Conservation (phyloP, 2,329 filamentous ascomycete species). For the Orbilia javanica region DNA sequence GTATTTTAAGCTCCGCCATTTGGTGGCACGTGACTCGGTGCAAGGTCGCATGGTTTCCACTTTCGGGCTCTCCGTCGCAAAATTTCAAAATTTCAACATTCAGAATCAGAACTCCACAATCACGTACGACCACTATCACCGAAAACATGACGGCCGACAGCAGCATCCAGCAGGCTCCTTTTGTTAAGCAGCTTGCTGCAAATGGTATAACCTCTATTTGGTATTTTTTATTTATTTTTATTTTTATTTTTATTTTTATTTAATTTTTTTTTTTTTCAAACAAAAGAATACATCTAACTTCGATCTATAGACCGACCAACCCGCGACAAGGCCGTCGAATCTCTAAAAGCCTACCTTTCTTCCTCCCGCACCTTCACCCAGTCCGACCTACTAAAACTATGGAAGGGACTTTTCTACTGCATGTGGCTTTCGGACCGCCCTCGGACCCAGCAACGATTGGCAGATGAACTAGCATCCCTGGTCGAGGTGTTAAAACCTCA, state of each 20-base stretch:
- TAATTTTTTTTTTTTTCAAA: too few species aligned
- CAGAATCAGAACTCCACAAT: not conserved
- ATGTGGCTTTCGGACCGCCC: slow-evolving; percentile 95
- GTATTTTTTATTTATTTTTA: too few species aligned
- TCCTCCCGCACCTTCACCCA: slow-evolving; percentile 71
- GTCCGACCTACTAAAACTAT: slow-evolving; percentile 85
- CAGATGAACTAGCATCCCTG: slow-evolving; percentile 78
- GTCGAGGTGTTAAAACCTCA: slow-evolving; percentile 62
- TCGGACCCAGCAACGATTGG: slow-evolving; percentile 85
- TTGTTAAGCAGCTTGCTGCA: slow-evolving; percentile 85
- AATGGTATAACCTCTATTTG: slow-evolving; percentile 73
- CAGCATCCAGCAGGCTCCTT: slow-evolving; percentile 68
- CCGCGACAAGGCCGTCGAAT: slow-evolving; percentile 80
- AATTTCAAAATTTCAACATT: slow-evolving; percentile 34
- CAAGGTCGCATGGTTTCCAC: not conserved
- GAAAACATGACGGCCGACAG: slow-evolving; percentile 46
- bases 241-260: too few species aligned
- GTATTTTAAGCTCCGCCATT: not conserved
- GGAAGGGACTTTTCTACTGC: slow-evolving; percentile 92
- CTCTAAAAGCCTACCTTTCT: slow-evolving; percentile 82
- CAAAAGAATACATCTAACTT: not conserved
- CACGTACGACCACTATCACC: not conserved
- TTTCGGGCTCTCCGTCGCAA: slow-evolving; percentile 36
- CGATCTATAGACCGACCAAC: slow-evolving; percentile 77
- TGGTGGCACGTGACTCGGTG: slow-evolving; percentile 6